Evolutionary conservation across 1,284 basidiomycete species (phyloP).

Genomic region (Meira nashicola): DNA sequence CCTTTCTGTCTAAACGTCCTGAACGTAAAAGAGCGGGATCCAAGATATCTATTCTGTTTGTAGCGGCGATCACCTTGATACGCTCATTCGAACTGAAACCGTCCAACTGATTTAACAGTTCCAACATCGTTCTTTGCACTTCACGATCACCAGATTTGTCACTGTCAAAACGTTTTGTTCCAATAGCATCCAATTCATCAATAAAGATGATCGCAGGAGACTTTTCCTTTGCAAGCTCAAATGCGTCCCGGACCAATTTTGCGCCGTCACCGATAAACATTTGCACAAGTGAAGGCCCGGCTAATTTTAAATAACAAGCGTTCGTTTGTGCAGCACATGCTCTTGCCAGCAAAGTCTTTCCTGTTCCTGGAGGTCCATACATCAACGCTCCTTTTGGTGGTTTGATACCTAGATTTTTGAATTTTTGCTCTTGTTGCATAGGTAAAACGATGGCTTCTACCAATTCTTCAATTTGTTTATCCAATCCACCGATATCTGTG

Average conservation of each 20-base stretch:
- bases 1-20: constrained; percentile 71
- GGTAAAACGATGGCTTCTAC: constrained; percentile 74
- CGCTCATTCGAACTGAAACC: constrained; percentile 83
- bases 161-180: constrained; percentile 97
- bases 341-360: constrained; percentile 91
- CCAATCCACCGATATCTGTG: constrained; percentile 72
- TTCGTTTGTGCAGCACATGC: constrained; percentile 81
- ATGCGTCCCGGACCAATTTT: constrained; percentile 93
- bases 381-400: constrained; percentile 73
- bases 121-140: constrained; percentile 98
- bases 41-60: constrained; percentile 97
- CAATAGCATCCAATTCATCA: constrained; percentile 97
- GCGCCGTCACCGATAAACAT: constrained; percentile 94
- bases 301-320: constrained; percentile 73
- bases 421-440: constrained; percentile 75
- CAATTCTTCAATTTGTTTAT: constrained; percentile 76
- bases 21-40: constrained; percentile 72
- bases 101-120: constrained; percentile 84
- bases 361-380: constrained; percentile 83
- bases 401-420: constrained; percentile 74
- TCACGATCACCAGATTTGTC: constrained; percentile 97
- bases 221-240: constrained; percentile 94
- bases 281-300: constrained; percentile 71
- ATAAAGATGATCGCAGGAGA: constrained; percentile 99
- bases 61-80: constrained; percentile 99